These are phyloP conservation scores for Fremontodendron californicum DNA, from an alignment of 345 rosid genomes.

Conservation along the genomic window DNA sequence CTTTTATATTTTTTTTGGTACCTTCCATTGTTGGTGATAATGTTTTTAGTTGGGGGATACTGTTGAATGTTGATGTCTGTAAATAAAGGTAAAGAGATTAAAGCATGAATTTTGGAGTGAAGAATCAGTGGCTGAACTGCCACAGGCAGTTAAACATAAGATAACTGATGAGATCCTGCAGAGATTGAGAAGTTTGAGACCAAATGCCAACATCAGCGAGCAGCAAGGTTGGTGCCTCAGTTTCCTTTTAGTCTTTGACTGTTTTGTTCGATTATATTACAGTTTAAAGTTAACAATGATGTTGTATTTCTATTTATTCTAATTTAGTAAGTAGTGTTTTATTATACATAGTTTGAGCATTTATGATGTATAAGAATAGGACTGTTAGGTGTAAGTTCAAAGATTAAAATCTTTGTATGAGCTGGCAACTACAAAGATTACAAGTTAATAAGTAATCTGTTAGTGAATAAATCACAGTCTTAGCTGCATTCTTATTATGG, in stretches of 20 bases:
- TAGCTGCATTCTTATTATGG: neutral
- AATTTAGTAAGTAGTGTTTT: neutral
- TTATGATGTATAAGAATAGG: neutral
- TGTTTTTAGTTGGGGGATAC: slow-evolving; percentile 2
- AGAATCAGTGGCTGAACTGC: slow-evolving; percentile 43
- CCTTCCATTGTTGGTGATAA: neutral
- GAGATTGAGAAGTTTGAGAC: slow-evolving; percentile 45
- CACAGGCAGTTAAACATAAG: slow-evolving; percentile 46
- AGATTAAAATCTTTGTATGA: neutral
- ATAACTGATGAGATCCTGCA: slow-evolving; percentile 66
- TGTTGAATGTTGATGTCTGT: slow-evolving; percentile 9
- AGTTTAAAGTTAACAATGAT: neutral
- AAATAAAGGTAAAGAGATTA: slow-evolving; percentile 54
- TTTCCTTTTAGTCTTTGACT: neutral
- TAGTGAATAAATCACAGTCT: neutral
- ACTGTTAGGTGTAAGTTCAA: neutral
- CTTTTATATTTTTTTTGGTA: neutral
- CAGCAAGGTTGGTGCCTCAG: slow-evolving; percentile 51
- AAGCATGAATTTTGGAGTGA: slow-evolving; percentile 36
- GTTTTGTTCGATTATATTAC: neutral
- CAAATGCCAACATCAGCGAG: slow-evolving; percentile 37
- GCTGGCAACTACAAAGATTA: neutral
- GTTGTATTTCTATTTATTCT: neutral
- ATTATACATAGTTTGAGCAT: neutral
- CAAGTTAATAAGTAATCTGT: neutral